phyloP scores from a whole-genome alignment of 345 rosid genomes.

The Populus pruinosa region DNA sequence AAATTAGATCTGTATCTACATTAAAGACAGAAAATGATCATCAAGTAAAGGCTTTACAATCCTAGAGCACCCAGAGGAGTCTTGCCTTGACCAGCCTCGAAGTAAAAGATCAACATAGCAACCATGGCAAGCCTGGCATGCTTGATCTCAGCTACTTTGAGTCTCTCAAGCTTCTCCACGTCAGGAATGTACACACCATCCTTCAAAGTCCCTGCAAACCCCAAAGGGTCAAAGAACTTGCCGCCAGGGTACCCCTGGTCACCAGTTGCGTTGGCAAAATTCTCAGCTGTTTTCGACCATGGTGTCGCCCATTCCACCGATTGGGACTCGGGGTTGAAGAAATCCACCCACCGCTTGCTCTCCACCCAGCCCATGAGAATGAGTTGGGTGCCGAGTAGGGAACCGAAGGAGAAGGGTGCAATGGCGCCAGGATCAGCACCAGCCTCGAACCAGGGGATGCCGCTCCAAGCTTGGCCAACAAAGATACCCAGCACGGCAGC shows the following conservation, averaged over 20 bases:
- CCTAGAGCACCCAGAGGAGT: slow-evolving; percentile 97
- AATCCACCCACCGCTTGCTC: slow-evolving; percentile 98
- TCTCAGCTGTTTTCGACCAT: slow-evolving; percentile 87
- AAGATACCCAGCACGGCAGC: slow-evolving; percentile 83
- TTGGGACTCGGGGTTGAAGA: slow-evolving; percentile 93
- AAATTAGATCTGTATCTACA: slow-evolving; percentile 9
- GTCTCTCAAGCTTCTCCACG: slow-evolving; percentile 73
- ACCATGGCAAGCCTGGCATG: slow-evolving; percentile 92
- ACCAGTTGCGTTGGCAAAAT: slow-evolving; percentile 79
- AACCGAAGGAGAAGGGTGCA: slow-evolving; percentile 87
- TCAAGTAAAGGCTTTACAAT: slow-evolving; percentile 36
- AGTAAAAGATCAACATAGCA: slow-evolving; percentile 92
- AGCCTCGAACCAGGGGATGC: slow-evolving; percentile 94
- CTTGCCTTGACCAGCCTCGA: slow-evolving; percentile 98
- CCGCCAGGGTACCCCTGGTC: slow-evolving; percentile 98
- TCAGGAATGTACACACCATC: slow-evolving; percentile 80
- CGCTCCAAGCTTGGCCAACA: slow-evolving; percentile 96
- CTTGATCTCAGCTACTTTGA: slow-evolving; percentile 92
- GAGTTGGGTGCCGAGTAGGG: slow-evolving; percentile 81
- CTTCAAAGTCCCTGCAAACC: slow-evolving; percentile 57
- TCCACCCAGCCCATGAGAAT: slow-evolving; percentile 99
- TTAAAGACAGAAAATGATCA: background rate
- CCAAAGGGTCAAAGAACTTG: slow-evolving; percentile 84
- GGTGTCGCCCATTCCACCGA: slow-evolving; percentile 98
- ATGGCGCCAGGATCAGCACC: slow-evolving; percentile 88